A percentile compares a stretch with the other conserved stretches of the same genome.
Conservation (phyloP, 805 yeast species). For the Saccharomyces mikatae region DNA sequence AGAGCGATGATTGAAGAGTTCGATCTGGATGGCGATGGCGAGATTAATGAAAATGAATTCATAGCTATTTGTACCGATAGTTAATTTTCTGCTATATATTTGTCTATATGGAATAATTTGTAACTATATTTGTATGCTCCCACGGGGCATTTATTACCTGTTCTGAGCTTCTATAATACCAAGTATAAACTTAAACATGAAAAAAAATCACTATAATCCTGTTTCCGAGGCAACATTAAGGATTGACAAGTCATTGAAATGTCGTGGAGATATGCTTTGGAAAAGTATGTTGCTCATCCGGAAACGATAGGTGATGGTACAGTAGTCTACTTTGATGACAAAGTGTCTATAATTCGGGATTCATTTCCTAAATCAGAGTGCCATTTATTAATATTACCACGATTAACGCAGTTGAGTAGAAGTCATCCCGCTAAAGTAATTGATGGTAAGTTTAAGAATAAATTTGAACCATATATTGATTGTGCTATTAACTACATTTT, state of each 20-base stretch:
- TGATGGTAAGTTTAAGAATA: slow-evolving; percentile 29
- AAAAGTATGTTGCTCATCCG: slow-evolving; percentile 42
- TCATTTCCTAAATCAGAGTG: slow-evolving; percentile 52
- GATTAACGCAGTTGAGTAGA: slow-evolving; percentile 34
- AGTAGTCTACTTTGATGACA: slow-evolving; percentile 42
- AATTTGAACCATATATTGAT: slow-evolving; percentile 31
- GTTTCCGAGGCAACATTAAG: neutral
- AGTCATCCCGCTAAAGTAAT: slow-evolving; percentile 46
- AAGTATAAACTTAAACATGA: neutral
- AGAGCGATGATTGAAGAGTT: slow-evolving; percentile 97
- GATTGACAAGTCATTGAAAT: slow-evolving; percentile 17
- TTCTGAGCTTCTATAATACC: neutral
- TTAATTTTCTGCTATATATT: slow-evolving; percentile 15
- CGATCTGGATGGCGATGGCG: slow-evolving; percentile 94
- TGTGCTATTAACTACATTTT: slow-evolving; percentile 26
- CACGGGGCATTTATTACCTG: neutral
- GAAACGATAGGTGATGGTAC: slow-evolving; percentile 26
- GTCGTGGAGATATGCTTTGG: slow-evolving; percentile 45
- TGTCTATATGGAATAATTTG: neutral
- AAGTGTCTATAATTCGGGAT: slow-evolving; percentile 52
- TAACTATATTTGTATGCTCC: neutral
- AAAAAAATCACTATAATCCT: neutral
- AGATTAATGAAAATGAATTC: slow-evolving; percentile 83
- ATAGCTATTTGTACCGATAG: slow-evolving; percentile 79
- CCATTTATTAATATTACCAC: slow-evolving; percentile 58